A percentile compares a stretch with the other conserved stretches of the same genome.
Conservation (phyloP, 2,329 filamentous ascomycete genomes). For the Ophiocordyceps camponoti-floridani region DNA sequence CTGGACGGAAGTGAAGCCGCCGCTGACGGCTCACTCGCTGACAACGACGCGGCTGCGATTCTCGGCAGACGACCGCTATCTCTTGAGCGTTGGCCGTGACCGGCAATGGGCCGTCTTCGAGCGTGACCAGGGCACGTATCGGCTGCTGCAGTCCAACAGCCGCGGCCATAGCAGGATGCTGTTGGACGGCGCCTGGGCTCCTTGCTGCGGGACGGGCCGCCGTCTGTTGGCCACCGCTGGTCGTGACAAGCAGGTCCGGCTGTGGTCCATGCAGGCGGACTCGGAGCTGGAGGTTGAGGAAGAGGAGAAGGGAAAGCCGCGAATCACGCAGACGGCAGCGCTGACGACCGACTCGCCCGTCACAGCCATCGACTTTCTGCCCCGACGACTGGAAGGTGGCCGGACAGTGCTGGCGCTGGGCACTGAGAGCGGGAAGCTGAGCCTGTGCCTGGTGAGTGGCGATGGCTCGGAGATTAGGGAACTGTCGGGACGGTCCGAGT, state of each 20-base stretch:
- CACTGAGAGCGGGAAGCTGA: slow-evolving; percentile 33
- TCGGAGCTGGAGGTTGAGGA: slow-evolving; percentile 7
- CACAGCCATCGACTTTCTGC: slow-evolving; percentile 53
- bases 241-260: slow-evolving; percentile 67
- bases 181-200: slow-evolving; percentile 71
- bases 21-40: slow-evolving; percentile 68
- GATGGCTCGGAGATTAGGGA: slow-evolving; percentile 20
- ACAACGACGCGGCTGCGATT: slow-evolving; percentile 76
- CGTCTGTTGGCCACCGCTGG: slow-evolving; percentile 69
- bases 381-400: slow-evolving; percentile 11
- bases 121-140: slow-evolving; percentile 30
- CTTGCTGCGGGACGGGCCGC: slow-evolving; percentile 18
- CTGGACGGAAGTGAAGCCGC: slow-evolving; percentile 77
- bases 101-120: slow-evolving; percentile 78
- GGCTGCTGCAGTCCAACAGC: slow-evolving; percentile 44
- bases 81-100: slow-evolving; percentile 83
- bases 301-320: slow-evolving; percentile 11
- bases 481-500: slow-evolving; percentile 18
- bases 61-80: slow-evolving; percentile 50
- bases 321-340: slow-evolving; percentile 33
- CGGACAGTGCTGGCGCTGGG: slow-evolving; percentile 33
- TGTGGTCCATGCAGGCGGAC: too few species aligned
- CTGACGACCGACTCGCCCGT: slow-evolving; percentile 41
- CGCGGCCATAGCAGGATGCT: slow-evolving; percentile 93
- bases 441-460: slow-evolving; percentile 21